phyloP scores from a whole-genome alignment of 805 yeast genomes.

The Blastobotrys robertii region DNA sequence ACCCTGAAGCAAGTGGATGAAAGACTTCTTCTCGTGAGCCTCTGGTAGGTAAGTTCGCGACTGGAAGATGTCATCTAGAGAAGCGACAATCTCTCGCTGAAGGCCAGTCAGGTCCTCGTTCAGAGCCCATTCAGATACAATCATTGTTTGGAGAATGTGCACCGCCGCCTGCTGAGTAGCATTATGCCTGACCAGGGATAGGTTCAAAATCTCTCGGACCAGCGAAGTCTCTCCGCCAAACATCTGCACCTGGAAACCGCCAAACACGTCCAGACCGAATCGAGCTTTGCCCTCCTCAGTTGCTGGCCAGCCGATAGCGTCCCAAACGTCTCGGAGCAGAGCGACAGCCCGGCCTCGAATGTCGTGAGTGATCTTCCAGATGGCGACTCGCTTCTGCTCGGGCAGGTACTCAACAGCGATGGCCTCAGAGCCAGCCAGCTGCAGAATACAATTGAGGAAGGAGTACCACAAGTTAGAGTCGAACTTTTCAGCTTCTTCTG shows the following conservation, averaged over 20 bases:
- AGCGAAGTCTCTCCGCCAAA: constrained; percentile 45
- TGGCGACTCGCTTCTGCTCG: constrained; percentile 63
- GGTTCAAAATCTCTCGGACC: constrained; percentile 52
- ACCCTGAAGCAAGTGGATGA: constrained; percentile 41
- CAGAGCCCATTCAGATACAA: constrained; percentile 55
- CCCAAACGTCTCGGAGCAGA: constrained; percentile 60
- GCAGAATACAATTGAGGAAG: constrained; percentile 47
- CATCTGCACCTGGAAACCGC: constrained; percentile 65
- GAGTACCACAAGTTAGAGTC: constrained; percentile 61
- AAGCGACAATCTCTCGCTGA: constrained; percentile 52
- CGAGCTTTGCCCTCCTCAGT: constrained; percentile 43
- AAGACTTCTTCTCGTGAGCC: constrained; percentile 41
- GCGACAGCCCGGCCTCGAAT: constrained; percentile 50
- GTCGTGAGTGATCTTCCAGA: constrained; percentile 52
- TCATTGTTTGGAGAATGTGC: constrained; percentile 58
- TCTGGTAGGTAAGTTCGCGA: constrained; percentile 49
- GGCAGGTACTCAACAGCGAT: constrained; percentile 61
- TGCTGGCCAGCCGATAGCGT: constrained; percentile 55
- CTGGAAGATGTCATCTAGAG: constrained; percentile 55
- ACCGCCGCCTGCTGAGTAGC: constrained; percentile 54
- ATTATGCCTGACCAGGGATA: constrained; percentile 58
- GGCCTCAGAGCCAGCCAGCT: constrained; percentile 56
- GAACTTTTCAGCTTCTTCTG: constrained; percentile 39
- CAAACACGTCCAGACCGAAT: constrained; percentile 51
- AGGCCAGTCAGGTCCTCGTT: constrained; percentile 50